phyloP scores from a whole-genome alignment of 140 eudicot genomes.

The Bidens hawaiensis region DNA sequence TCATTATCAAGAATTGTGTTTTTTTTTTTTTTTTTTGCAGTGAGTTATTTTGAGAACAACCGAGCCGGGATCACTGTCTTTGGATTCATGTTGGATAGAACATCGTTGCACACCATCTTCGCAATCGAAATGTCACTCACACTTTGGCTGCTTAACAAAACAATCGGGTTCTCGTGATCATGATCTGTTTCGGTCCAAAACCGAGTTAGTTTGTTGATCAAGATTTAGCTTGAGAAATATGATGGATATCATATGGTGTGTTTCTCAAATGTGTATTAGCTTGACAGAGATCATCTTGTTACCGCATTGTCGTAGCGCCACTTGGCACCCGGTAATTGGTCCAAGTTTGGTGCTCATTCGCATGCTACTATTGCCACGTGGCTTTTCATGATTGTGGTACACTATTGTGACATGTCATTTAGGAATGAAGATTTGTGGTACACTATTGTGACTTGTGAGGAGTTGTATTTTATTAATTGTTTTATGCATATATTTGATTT shows the following conservation, averaged over 20 bases:
- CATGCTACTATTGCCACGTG: slow-evolving; percentile 7
- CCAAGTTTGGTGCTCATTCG: no score
- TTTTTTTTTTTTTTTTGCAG: slow-evolving; percentile 28
- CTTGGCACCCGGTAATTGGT: slow-evolving; percentile 7
- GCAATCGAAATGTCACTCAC: slow-evolving; percentile 75
- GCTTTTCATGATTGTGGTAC: neutral
- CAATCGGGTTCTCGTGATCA: slow-evolving; percentile 48
- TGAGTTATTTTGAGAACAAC: slow-evolving; percentile 81
- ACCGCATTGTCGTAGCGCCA: neutral
- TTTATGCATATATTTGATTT: neutral
- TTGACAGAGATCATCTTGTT: neutral
- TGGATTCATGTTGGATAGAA: slow-evolving; percentile 86
- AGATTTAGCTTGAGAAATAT: neutral
- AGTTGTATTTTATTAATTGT: slow-evolving; percentile 10
- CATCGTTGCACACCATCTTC: slow-evolving; percentile 58
- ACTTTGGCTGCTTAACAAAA: slow-evolving; percentile 87
- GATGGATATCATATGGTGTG: neutral
- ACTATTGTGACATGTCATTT: slow-evolving; percentile 3
- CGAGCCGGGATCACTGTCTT: slow-evolving; percentile 82
- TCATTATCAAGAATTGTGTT: neutral
- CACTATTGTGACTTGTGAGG: slow-evolving; percentile 11
- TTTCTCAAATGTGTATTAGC: slow-evolving; percentile 3
- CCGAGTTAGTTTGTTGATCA: neutral
- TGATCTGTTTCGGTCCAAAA: neutral
- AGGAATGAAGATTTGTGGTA: slow-evolving; percentile 6